Evolutionary conservation across 169 alveolate species (phyloP).

Genomic region (Eimeria mitis): DNA sequence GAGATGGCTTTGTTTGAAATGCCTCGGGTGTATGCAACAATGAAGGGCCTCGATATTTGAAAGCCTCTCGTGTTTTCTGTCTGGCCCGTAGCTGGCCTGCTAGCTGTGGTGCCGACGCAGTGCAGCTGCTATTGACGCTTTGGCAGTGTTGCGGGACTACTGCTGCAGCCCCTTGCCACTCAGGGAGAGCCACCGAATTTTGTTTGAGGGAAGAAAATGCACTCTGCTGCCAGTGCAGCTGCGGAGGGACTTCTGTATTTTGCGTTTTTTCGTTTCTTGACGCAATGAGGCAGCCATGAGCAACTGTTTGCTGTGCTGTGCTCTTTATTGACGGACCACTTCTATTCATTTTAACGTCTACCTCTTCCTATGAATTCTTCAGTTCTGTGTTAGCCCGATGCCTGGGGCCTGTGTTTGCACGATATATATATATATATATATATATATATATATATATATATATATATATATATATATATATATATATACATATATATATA

Average conservation of each 20-base stretch:
- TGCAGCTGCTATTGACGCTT: not conserved
- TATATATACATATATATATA: not conserved
- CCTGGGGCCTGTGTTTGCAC: not conserved
- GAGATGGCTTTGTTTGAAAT: slow-evolving; percentile 78
- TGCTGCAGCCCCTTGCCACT: slow-evolving; percentile 19
- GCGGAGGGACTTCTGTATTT: not conserved
- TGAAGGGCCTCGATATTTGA: slow-evolving; percentile 65
- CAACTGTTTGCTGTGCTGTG: slow-evolving; percentile 4
- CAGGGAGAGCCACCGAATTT: not conserved
- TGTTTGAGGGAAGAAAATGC: not conserved
- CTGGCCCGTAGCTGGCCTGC: not conserved
- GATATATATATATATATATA: not conserved
- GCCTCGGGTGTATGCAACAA: slow-evolving; percentile 73
- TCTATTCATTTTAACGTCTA: not conserved
- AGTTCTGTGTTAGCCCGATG: not conserved
- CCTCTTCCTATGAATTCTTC: not conserved
- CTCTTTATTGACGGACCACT: not conserved
- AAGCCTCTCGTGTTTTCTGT: not conserved
- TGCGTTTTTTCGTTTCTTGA: slow-evolving; percentile 19
- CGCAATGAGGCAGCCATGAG: slow-evolving; percentile 8
- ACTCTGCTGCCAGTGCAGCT: not conserved
- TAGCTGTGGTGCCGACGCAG: not conserved
- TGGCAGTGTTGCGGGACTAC: not conserved
- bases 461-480: not conserved
- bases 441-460: not conserved